Evolutionary conservation across 305 asterid species (phyloP), one percentile per base, ranked within the genome.

Genomic region (Lippia alba): DNA sequence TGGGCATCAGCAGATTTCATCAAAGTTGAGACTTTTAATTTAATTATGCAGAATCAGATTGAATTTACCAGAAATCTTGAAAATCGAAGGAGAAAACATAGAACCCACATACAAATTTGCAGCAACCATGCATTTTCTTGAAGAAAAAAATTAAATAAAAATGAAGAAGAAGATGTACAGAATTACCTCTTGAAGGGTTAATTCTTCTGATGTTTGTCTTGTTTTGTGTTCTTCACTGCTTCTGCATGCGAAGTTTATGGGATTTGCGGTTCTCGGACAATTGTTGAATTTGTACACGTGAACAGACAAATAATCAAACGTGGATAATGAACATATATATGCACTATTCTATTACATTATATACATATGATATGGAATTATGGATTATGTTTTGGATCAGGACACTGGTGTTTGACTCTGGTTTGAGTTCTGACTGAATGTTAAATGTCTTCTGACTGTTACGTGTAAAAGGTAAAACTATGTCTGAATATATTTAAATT

Each of bases 181-280:
- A 14, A 12, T 4, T 61, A 63, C 68, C 68, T 63, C 18, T 4
- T 3, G 10, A 44, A 44, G 40, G 0, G 12, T 63, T 36, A 36
- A 36, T 36, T 36, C 45, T 45, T 20, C 30, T 45, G 18, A 19
- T 0, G 18, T 62, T 45, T 20, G n/a, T 16, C 3, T 34, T 34
- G 3, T 61, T 44, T 17, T 44, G 4, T 36, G 6, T 4, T 36
- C 19, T 63, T 40, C 41, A 5, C 39, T 63, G 68, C 63, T 32
- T 24, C 30, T 57, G 63, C 63, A 44, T 11, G 45, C 45, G 44
- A 30, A 30, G 32, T 57, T 57, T 30, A 30, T n/a, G 61, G 61
- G 61, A 56, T 56, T 56, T 32, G 8, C 61, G 8, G 18, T 11
- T 14, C 9, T 30, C 8, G 63, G 45, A 18, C 12, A 44, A 44